Percentiles rank a stretch among this genome's conserved stretches.
phyloP scores from a whole-genome alignment of 108 stramenopile genomes.

The Nitzschia putrida region DNA sequence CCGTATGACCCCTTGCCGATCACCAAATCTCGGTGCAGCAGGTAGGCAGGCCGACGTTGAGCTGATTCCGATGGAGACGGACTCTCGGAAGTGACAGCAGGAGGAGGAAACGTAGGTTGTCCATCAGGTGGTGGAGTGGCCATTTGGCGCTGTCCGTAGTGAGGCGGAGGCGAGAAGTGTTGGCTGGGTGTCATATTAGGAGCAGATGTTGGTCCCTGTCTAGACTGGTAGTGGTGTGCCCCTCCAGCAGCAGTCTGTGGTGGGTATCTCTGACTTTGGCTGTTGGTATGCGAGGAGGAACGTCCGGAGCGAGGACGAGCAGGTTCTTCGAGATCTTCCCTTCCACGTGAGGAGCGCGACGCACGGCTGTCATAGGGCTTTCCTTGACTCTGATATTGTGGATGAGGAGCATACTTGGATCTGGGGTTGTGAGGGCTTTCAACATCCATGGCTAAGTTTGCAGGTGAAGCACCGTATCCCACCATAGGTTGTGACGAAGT shows the following conservation, averaged over 20 bases:
- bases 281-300: constrained; percentile 17
- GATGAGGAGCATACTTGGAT: constrained; percentile 30
- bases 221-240: constrained; percentile 23
- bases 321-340: constrained; percentile 23
- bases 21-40: constrained; percentile 86
- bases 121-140: constrained; percentile 38
- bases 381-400: constrained; percentile 16
- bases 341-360: constrained; percentile 6
- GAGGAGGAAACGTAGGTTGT: constrained; percentile 54
- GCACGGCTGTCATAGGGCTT: constrained; percentile 11
- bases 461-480: constrained; percentile 14
- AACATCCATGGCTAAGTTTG: constrained; percentile 33
- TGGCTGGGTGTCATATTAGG: constrained; percentile 21
- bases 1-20: constrained; percentile 91
- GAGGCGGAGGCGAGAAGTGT: constrained; percentile 28
- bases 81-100: constrained; percentile 59
- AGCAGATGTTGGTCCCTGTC: constrained; percentile 41
- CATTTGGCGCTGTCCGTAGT: constrained; percentile 21
- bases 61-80: constrained; percentile 40
- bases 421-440: constrained; percentile 36
- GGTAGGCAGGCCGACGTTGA: constrained; percentile 81
- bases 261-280: constrained; percentile 21
- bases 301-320: constrained; percentile 1
- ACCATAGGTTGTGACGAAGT: constrained; percentile 25
- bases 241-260: constrained; percentile 17